These are phyloP conservation scores for Nothophoma quercina DNA, from an alignment of 2,329 filamentous ascomycete species.

Conservation along the genomic window DNA sequence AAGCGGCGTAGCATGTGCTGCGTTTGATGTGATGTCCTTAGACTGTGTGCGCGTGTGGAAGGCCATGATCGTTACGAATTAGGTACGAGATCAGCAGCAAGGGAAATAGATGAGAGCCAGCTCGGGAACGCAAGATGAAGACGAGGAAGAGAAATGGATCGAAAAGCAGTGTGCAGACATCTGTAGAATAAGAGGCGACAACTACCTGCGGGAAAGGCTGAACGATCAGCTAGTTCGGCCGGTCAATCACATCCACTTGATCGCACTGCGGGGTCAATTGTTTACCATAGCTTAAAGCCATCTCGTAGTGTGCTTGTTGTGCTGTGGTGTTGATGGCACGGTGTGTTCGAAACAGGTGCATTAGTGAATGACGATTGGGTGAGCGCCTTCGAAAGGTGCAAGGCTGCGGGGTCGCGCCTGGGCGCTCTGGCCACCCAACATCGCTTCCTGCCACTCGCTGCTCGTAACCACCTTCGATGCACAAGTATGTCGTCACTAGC, in stretches of 20 bases:
- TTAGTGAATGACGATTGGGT: not conserved
- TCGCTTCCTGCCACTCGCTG: not conserved
- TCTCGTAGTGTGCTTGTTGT: not conserved
- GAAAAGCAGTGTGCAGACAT: not conserved
- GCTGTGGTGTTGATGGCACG: conserved; percentile 8
- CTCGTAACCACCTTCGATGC: too few species aligned
- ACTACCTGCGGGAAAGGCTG: not conserved
- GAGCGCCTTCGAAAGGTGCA: not conserved
- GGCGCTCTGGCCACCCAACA: not conserved
- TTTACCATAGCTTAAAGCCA: not conserved
- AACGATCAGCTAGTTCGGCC: conserved; percentile 1
- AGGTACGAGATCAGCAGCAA: not conserved
- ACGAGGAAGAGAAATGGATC: not conserved
- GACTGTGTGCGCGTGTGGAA: conserved; percentile 18
- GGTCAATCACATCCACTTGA: conserved; percentile 6
- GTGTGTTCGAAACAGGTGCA: conserved; percentile 10
- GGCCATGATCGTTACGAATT: conserved; percentile 13
- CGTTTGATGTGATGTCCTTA: conserved; percentile 24
- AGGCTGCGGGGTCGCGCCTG: not conserved
- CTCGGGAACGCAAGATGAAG: not conserved
- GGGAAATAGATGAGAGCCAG: not conserved
- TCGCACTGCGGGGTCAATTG: not conserved
- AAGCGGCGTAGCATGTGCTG: conserved; percentile 27
- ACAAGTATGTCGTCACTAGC: too few species aligned
- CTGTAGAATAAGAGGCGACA: not conserved